Percentiles rank a stretch among this genome's conserved stretches.
These are phyloP conservation scores for Fusarium praegraminearum DNA, from an alignment of 2,329 filamentous ascomycete genomes.

Conservation along the genomic window DNA sequence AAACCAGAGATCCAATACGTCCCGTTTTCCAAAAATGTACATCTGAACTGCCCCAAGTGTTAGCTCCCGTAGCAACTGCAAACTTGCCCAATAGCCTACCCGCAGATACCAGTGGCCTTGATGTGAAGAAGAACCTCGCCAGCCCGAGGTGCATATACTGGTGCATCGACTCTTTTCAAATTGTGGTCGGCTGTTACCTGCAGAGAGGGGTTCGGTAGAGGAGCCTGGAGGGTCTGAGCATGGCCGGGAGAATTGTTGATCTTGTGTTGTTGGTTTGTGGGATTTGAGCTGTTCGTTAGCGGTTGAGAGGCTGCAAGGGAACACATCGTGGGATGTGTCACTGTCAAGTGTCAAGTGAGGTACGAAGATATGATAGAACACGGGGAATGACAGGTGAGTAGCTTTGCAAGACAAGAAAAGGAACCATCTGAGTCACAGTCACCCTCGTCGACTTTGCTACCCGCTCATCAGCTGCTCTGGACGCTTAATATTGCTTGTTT, in stretches of 20 bases:
- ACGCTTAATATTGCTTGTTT: constrained; percentile 8
- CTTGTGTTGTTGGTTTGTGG: constrained; percentile 34
- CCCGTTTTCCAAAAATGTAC: constrained; percentile 77
- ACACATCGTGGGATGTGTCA: constrained; percentile 31
- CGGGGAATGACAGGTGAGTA: background rate
- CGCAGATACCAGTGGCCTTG: constrained; percentile 73
- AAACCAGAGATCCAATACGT: constrained; percentile 70
- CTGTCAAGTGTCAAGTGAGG: background rate
- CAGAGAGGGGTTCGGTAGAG: constrained; percentile 50
- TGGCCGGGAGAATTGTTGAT: constrained; percentile 17
- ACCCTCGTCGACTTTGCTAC: background rate
- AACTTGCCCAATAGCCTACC: constrained; percentile 54
- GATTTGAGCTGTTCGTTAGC: constrained; percentile 16
- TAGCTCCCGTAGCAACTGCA: background rate
- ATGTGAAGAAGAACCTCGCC: constrained; percentile 71
- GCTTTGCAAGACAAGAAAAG: background rate
- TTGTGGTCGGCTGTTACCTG: constrained; percentile 69
- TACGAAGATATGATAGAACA: background rate
- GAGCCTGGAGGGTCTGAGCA: constrained; percentile 42
- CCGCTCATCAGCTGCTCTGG: constrained; percentile 30
- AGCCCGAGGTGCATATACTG: constrained; percentile 64
- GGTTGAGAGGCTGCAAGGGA: constrained; percentile 38
- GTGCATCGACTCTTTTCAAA: constrained; percentile 67
- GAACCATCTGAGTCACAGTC: background rate
- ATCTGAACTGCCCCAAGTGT: constrained; percentile 62